Conservation (phyloP, 2,329 filamentous ascomycete species). For the Exophiala sp. region DNA sequence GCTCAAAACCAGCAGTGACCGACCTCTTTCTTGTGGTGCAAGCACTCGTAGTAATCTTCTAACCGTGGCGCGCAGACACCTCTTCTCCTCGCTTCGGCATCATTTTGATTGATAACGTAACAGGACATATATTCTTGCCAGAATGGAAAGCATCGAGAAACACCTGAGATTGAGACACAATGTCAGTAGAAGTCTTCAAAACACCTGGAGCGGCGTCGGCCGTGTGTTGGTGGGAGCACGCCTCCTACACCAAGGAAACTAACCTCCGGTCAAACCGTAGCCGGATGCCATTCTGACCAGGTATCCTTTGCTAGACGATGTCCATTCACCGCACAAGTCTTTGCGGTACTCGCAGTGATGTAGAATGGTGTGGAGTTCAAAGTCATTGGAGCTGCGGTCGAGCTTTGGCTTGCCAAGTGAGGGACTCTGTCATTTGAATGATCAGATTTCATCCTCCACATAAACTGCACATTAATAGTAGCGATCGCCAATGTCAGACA, state of each 20-base stretch:
- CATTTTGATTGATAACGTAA: conserved; percentile 88
- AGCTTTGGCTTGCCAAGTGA: not conserved
- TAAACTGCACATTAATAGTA: not conserved
- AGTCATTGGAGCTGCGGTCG: conserved; percentile 12
- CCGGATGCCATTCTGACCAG: conserved; percentile 48
- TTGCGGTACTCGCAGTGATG: conserved; percentile 5
- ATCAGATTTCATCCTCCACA: not conserved
- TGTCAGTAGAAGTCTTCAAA: conserved; percentile 10
- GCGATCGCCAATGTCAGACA: too few relatives aligned
- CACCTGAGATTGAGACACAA: conserved; percentile 45
- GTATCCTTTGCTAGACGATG: not conserved
- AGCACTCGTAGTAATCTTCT: conserved; percentile 98
- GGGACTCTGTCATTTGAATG: not conserved
- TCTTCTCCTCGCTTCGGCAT: conserved; percentile 75
- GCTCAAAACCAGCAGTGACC: conserved; percentile 30
- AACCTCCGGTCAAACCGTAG: conserved; percentile 55
- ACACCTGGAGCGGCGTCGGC: not conserved
- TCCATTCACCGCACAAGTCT: conserved; percentile 17
- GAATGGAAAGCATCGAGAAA: conserved; percentile 91
- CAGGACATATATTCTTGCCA: conserved; percentile 99
- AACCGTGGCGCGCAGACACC: conserved; percentile 80
- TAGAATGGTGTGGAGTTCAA: not conserved
- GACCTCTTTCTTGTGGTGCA: conserved; percentile 99
- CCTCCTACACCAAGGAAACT: conserved; percentile 26
- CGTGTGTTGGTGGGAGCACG: not conserved